phyloP scores from a whole-genome alignment of 208 protist species.

The Paratrypanosoma confusum region DNA sequence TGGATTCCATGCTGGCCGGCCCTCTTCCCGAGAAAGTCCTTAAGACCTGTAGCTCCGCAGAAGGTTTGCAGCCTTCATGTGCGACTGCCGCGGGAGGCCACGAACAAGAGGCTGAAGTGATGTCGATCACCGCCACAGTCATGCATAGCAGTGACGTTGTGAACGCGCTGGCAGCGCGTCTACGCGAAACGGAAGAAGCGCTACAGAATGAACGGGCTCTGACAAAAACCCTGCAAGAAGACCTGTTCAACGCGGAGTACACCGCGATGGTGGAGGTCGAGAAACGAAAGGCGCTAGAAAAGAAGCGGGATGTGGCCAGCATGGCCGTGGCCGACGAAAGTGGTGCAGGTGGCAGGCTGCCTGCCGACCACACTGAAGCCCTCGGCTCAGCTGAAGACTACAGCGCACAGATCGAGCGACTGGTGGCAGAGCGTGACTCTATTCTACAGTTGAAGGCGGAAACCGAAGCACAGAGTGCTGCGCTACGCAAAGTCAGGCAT shows the following conservation, averaged over 20 bases:
- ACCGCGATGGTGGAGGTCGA: slow-evolving; percentile 68
- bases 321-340: slow-evolving; percentile 13
- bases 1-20: no score
- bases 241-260: slow-evolving; percentile 79
- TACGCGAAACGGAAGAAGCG: slow-evolving; percentile 10
- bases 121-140: neutral
- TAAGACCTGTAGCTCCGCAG: no score
- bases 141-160: neutral
- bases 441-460: no score
- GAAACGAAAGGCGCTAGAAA: slow-evolving; percentile 52
- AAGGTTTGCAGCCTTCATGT: no score
- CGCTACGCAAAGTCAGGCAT: no score
- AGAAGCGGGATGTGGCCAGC: slow-evolving; percentile 5
- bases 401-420: neutral
- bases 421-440: neutral
- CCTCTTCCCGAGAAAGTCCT: no score
- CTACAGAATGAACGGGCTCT: slow-evolving; percentile 35
- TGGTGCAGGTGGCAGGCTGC: neutral
- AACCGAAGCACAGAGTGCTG: no score
- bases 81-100: no score
- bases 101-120: no score
- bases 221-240: slow-evolving; percentile 59
- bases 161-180: neutral
- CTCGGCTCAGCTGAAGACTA: neutral
- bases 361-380: neutral